phyloP scores from a whole-genome alignment of 768 basidiomycete species.

The Leccinum longicurvipes region DNA sequence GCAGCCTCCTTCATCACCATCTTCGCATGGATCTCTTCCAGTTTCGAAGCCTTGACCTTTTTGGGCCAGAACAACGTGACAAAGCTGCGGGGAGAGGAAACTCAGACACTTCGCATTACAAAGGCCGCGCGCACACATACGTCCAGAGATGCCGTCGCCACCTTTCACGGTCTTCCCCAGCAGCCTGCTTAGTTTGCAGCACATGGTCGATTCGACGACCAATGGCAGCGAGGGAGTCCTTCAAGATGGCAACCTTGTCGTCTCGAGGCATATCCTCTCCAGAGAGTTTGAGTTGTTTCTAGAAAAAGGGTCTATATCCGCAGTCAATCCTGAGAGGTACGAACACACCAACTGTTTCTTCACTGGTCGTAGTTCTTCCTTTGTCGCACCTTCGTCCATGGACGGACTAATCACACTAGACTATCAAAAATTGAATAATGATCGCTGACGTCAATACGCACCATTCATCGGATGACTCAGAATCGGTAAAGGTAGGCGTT shows the following conservation, averaged over 20 bases:
- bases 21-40: constrained; percentile 94
- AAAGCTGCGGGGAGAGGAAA: constrained; percentile 50
- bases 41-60: constrained; percentile 89
- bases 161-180: constrained; percentile 78
- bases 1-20: constrained; percentile 88
- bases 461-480: constrained; percentile 91
- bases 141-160: constrained; percentile 97
- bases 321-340: not conserved
- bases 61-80: constrained; percentile 98
- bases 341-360: constrained; percentile 86
- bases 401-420: constrained; percentile 58
- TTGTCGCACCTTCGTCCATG: constrained; percentile 91
- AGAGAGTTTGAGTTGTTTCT: constrained; percentile 95
- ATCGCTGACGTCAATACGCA: constrained; percentile 37
- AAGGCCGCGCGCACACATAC: constrained; percentile 47
- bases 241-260: constrained; percentile 93
- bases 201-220: constrained; percentile 89
- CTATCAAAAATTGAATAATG: constrained; percentile 6
- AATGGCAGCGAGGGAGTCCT: constrained; percentile 92
- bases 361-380: constrained; percentile 93
- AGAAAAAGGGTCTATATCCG: constrained; percentile 7
- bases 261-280: constrained; percentile 93
- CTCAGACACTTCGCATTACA: constrained; percentile 10
- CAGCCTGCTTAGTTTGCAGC: constrained; percentile 66
- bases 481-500: constrained; percentile 96